Evolutionary conservation across 345 rosid species (phyloP), one percentile per base, ranked within the genome.

Genomic region (Lepidium didymum): DNA sequence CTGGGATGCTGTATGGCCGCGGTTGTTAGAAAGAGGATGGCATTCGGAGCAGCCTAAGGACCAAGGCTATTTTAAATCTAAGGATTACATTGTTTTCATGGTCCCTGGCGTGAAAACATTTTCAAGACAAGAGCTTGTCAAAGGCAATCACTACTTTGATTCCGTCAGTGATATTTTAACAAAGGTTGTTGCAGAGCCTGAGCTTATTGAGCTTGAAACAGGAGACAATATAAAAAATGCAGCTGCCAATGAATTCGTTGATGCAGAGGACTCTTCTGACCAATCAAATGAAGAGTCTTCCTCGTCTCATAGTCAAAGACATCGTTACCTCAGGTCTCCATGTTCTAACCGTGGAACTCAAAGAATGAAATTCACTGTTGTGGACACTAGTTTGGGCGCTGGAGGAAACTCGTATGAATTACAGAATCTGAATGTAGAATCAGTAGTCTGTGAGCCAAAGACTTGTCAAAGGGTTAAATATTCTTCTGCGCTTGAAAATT

Each of bases 1-100:
- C 60, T 86, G 96, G 96, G 92, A 86, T 68, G 90, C 90, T 47
- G 87, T 86, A 55, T 89, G 96, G 96, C 96, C 96, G 1, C 90
- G 88, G 53, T 74, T 89, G 72, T 81, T 89, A 7, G 96, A 86
- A 19, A 76, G 84, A 77, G 92, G 96, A 69, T 89, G 96, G 96
- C 86, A 72, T 70, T 89, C 92, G 19, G 90, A 89, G 79, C 86
- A 86, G 77, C 85, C 85, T 0, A 68, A 78, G 69, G 64, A 86
- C 70, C 78, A 67, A 51, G 55, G 80, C 58, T 79, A 78, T 56
- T 23, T 51, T 11, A 76, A 61, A 64, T 72, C 89, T 36, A 84
- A 79, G 42, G 78, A 79, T 44, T 64, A 57, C 75, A 71, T 89
- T 50, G 92, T 86, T 44, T 89, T 89, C 68, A 84, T 89, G 41